Evolutionary conservation across 208 protist genomes (phyloP), one percentile per base, ranked within the genome.

Genomic region (Borovskyia barvae): DNA sequence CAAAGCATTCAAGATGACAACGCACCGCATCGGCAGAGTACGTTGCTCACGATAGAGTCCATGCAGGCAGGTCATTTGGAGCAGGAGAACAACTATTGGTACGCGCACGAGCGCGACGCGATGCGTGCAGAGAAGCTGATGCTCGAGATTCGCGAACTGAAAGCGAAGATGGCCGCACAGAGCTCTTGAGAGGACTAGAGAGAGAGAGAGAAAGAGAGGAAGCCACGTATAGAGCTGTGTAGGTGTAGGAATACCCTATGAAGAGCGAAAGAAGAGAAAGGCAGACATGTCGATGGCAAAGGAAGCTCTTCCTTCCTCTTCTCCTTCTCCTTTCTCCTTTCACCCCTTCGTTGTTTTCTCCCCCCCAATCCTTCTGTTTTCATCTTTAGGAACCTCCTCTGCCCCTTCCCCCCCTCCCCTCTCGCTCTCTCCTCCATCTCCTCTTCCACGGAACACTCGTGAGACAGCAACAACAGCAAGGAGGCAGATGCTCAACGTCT

Each of bases 21-120:
- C 47, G 58, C 55, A 5, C 29, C 52, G 17, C 76, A 83, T 55
- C 84, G 85, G 39, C 60, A 80, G 25, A 68, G 67, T 9, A 73
- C 80, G 1, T 43, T 65, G 29, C 57, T 92, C 19, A 65, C 65
- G n/a, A 56, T 67, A 0, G 78, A 88, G 58, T 57, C 78, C 1
- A 25, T 92, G 5, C 74, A 76, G 56, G 68, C 72, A 28, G 90
- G 90, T 2, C 58, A 80, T 20, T 39, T 81, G 32, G 86, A 93
- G 57, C 66, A 78, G 57, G 86, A 95, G 35, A 81, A 87, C 46
- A 82, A 91, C 63, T 95, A 95, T 70, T 95, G 90, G 86, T 67
- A 82, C 60, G 83, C 85, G 0, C 86, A 95, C 59, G 84, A 90
- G 51, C 64, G 80, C 22, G 90, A 95, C 77, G 84, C 86, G 1